A percentile compares a stretch with the other conserved stretches of the same genome.
Conservation (phyloP, 139 green algal genomes). For the Choricystis sp. region DNA sequence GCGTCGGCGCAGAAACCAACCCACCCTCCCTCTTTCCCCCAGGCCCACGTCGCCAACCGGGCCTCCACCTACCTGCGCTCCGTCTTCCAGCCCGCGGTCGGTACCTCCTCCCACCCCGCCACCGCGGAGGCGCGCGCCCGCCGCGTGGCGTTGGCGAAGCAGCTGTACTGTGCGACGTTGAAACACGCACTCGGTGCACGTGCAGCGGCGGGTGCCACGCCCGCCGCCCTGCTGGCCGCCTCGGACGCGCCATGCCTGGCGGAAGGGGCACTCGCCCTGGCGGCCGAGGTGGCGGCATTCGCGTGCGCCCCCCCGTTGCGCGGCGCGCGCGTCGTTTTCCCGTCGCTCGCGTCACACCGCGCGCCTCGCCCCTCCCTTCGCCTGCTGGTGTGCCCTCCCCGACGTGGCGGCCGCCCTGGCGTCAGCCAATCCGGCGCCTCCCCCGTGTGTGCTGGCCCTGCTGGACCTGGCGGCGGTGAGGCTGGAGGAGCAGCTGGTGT, state of each 20-base stretch:
- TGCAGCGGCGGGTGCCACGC: no score
- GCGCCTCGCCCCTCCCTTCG: no score
- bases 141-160: neutral
- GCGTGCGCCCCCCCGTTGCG: neutral
- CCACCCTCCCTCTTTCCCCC: neutral
- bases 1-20: no score
- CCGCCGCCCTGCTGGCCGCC: neutral
- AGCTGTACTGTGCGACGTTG: neutral
- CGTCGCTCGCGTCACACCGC: neutral
- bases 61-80: neutral
- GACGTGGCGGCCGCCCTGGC: neutral
- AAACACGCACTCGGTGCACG: no score
- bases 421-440: neutral
- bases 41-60: slow-evolving; percentile 3
- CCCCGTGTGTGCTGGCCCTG: neutral
- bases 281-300: neutral
- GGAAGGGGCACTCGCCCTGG: neutral
- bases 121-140: neutral
- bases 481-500: slow-evolving; percentile 9
- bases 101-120: neutral
- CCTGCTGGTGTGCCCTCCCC: neutral
- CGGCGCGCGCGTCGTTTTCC: neutral
- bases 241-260: no score
- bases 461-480: slow-evolving; percentile 3
- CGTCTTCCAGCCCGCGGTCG: neutral